A percentile compares a stretch with the other conserved stretches of the same genome.
These are phyloP conservation scores for Leccinum arenicola DNA, from an alignment of 768 basidiomycete species.

Conservation along the genomic window DNA sequence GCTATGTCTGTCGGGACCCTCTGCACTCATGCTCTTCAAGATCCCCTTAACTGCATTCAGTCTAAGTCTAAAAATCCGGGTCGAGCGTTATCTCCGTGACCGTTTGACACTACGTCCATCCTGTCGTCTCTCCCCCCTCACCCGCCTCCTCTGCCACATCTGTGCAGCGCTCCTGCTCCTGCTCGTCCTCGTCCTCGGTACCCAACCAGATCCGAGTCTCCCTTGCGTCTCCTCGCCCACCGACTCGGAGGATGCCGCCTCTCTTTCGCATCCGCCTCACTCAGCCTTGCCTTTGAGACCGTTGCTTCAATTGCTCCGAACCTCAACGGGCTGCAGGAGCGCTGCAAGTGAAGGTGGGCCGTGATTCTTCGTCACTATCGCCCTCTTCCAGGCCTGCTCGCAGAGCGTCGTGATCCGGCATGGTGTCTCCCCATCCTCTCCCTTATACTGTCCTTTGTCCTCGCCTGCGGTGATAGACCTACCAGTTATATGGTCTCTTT, in stretches of 20 bases:
- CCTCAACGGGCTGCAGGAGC: slow-evolving; percentile 16
- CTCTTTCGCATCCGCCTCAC: slow-evolving; percentile 31
- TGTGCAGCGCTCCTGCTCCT: too few relatives aligned
- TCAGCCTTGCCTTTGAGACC: slow-evolving; percentile 51
- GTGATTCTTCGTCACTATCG: slow-evolving; percentile 5
- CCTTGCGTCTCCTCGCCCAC: slow-evolving; percentile 50
- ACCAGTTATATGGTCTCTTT: too few relatives aligned
- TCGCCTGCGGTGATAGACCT: background rate
- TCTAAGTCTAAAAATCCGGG: slow-evolving; percentile 46
- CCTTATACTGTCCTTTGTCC: background rate
- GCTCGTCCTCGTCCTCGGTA: slow-evolving; percentile 35
- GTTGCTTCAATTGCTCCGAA: slow-evolving; percentile 55
- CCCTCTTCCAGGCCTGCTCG: background rate
- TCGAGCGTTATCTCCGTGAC: slow-evolving; percentile 64
- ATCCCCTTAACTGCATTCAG: slow-evolving; percentile 53
- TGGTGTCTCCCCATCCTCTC: too few relatives aligned
- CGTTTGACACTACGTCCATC: slow-evolving; percentile 29
- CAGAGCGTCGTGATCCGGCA: too few relatives aligned
- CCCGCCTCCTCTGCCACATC: slow-evolving; percentile 9
- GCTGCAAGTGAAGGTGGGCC: slow-evolving; percentile 10
- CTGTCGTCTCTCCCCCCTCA: slow-evolving; percentile 18
- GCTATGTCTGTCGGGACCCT: slow-evolving; percentile 64
- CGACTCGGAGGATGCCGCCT: slow-evolving; percentile 31
- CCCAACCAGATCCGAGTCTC: slow-evolving; percentile 70
- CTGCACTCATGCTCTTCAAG: slow-evolving; percentile 45